Evolutionary conservation across 1,139 yeast species (phyloP).

Genomic region (Eremothecium gossypii): DNA sequence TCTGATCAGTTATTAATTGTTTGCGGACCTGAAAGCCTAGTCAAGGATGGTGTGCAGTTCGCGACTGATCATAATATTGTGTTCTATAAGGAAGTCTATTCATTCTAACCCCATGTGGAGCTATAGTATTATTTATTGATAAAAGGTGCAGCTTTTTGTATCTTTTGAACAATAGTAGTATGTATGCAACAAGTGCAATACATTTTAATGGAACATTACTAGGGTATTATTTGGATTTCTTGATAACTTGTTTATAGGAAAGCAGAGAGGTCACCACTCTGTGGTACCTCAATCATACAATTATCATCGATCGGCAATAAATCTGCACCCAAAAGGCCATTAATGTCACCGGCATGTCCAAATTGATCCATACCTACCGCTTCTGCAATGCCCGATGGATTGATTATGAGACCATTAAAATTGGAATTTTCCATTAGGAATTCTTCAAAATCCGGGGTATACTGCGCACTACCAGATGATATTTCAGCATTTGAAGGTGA

Average conservation of each 20-base stretch:
- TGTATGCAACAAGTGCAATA: neutral
- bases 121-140: neutral
- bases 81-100: slow-evolving; percentile 17
- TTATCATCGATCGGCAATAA: slow-evolving; percentile 23
- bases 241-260: neutral
- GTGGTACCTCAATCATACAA: slow-evolving; percentile 19
- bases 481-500: slow-evolving; percentile 7
- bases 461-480: slow-evolving; percentile 14
- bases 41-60: slow-evolving; percentile 12
- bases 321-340: slow-evolving; percentile 10
- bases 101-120: neutral
- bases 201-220: neutral
- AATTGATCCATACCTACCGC: slow-evolving; percentile 26
- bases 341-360: slow-evolving; percentile 12
- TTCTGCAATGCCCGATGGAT: slow-evolving; percentile 27
- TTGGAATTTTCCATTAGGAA: slow-evolving; percentile 26
- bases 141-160: neutral
- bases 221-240: neutral
- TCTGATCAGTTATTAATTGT: slow-evolving; percentile 18
- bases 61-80: slow-evolving; percentile 15
- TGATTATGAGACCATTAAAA: slow-evolving; percentile 24
- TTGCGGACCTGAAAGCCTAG: slow-evolving; percentile 19
- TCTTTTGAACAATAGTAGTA: neutral
- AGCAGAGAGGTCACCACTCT: neutral
- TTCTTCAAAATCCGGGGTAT: slow-evolving; percentile 28